A percentile compares a stretch with the other conserved stretches of the same genome.
Conservation (phyloP, 768 basidiomycete species). For the Leccinum ochraceum region DNA sequence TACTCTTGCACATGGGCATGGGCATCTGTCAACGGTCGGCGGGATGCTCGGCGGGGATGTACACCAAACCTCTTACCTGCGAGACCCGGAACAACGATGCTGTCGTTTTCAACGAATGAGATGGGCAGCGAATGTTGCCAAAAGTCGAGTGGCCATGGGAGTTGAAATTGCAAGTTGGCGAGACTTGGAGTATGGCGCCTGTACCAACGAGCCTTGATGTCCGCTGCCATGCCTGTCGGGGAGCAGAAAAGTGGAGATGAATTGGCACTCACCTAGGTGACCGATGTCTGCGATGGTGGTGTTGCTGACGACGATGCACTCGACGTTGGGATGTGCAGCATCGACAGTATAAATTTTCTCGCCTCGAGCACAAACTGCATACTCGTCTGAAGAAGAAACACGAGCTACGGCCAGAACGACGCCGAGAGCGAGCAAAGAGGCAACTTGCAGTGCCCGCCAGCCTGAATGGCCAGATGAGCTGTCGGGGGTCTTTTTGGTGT, state of each 20-base stretch:
- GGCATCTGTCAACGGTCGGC: slow-evolving; percentile 50
- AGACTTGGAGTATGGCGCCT: slow-evolving; percentile 2
- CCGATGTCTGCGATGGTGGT: slow-evolving; percentile 51
- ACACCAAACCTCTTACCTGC: slow-evolving; percentile 47
- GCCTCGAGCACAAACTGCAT: slow-evolving; percentile 57
- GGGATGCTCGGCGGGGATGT: neutral
- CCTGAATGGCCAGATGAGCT: neutral
- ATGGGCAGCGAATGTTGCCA: slow-evolving; percentile 23
- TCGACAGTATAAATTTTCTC: slow-evolving; percentile 73
- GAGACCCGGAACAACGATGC: slow-evolving; percentile 70
- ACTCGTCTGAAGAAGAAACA: slow-evolving; percentile 28
- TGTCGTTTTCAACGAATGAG: slow-evolving; percentile 33
- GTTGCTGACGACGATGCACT: slow-evolving; percentile 61
- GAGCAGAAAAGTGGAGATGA: neutral
- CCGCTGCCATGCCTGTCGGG: slow-evolving; percentile 16
- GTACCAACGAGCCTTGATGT: slow-evolving; percentile 29
- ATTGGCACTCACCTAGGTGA: slow-evolving; percentile 42
- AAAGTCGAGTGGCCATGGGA: slow-evolving; percentile 27
- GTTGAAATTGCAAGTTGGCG: slow-evolving; percentile 13
- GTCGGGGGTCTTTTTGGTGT: neutral
- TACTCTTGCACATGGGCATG: slow-evolving; percentile 80
- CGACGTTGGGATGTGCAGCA: slow-evolving; percentile 45
- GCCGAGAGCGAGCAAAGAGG: slow-evolving; percentile 14
- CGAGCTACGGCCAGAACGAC: slow-evolving; percentile 1
- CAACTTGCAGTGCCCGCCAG: neutral